phyloP scores from a whole-genome alignment of 352 stramenopile genomes.

The Peronospora destructor region DNA sequence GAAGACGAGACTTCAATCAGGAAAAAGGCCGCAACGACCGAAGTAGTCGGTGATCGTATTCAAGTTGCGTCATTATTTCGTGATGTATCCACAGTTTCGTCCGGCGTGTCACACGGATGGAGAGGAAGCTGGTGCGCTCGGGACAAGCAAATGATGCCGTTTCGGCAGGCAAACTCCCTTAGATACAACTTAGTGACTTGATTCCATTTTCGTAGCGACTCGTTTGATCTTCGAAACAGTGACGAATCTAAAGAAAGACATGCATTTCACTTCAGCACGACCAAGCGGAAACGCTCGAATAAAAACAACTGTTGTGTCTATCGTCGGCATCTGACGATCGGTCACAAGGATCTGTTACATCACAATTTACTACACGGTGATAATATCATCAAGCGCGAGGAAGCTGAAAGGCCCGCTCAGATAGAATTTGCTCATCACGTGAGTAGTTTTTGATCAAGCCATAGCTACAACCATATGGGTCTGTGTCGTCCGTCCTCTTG shows the following conservation, averaged over 20 bases:
- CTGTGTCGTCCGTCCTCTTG: slow-evolving; percentile 52
- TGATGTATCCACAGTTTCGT: too few species aligned
- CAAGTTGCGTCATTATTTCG: too few species aligned
- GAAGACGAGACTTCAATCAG: too few species aligned
- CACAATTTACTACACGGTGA: slow-evolving; percentile 51
- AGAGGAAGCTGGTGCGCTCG: slow-evolving; percentile 11
- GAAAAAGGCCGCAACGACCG: too few species aligned
- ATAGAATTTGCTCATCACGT: slow-evolving; percentile 44
- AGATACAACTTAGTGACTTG: slow-evolving; percentile 3
- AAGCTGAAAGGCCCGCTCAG: slow-evolving; percentile 45
- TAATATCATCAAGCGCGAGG: slow-evolving; percentile 20
- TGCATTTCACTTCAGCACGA: slow-evolving; percentile 4
- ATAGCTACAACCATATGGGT: slow-evolving; percentile 53
- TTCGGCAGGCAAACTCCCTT: not conserved
- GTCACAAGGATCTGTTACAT: slow-evolving; percentile 48
- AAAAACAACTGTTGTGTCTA: slow-evolving; percentile 12
- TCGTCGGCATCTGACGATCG: slow-evolving; percentile 5
- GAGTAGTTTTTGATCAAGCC: slow-evolving; percentile 30
- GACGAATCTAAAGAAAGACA: slow-evolving; percentile 8
- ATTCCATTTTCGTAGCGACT: slow-evolving; percentile 9
- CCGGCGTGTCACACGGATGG: too few species aligned
- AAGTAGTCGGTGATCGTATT: too few species aligned
- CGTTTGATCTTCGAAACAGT: not conserved
- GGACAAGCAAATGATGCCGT: slow-evolving; percentile 30
- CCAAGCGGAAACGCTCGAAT: slow-evolving; percentile 20